Percentiles rank a stretch among this genome's conserved stretches.
Evolutionary conservation across 2,329 filamentous ascomycete species (phyloP).

Genomic region (Calonectria pauciramosa): DNA sequence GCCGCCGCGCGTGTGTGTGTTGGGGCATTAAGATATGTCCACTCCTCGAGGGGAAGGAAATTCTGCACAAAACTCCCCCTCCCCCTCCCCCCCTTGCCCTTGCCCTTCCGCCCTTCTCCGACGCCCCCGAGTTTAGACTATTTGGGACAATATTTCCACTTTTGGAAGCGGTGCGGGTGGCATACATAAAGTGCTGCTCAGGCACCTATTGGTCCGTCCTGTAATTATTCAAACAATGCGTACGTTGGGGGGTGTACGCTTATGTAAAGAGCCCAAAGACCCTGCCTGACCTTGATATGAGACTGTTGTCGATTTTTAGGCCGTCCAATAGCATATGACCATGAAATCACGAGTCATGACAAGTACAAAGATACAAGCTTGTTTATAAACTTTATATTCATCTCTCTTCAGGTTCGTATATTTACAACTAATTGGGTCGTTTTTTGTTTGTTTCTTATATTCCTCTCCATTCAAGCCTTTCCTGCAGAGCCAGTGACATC

Average conservation of each 20-base stretch:
- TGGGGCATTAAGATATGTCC: neutral
- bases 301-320: neutral
- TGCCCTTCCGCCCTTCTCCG: neutral
- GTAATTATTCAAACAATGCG: neutral
- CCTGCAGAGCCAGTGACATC: conserved; percentile 26
- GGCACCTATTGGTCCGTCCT: neutral
- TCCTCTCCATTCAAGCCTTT: conserved; percentile 10
- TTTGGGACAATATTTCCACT: neutral
- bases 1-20: neutral
- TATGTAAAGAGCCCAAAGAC: neutral
- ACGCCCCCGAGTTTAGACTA: neutral
- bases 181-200: neutral
- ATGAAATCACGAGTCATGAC: neutral
- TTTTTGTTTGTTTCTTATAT: neutral
- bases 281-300: neutral
- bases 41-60: neutral
- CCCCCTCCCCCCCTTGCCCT: neutral
- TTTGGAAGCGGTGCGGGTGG: neutral
- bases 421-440: neutral
- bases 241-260: neutral
- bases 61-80: neutral
- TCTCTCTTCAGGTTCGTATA: neutral
- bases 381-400: neutral
- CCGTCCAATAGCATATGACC: neutral
- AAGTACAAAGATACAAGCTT: neutral